phyloP scores from a whole-genome alignment of 495 filamentous ascomycete genomes.

The Aspergillus baeticus region DNA sequence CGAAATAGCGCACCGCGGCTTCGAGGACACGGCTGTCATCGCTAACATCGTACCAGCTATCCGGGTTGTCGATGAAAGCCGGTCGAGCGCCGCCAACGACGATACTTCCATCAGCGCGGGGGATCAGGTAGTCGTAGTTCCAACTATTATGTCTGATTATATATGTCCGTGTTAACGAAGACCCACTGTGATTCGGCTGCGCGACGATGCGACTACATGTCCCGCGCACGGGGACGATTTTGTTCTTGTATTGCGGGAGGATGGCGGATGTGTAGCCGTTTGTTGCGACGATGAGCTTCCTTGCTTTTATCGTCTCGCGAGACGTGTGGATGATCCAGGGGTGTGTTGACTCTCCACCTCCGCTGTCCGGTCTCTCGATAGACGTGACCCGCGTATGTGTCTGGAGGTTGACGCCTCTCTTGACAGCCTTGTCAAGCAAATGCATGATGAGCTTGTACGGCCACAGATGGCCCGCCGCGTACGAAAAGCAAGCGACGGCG shows the following conservation, averaged over 20 bases:
- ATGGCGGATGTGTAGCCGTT: constrained; percentile 80
- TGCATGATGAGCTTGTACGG: constrained; percentile 79
- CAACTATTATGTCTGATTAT: constrained; percentile 8
- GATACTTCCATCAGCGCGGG: constrained; percentile 49
- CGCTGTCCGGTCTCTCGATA: too few relatives aligned
- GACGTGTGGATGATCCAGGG: constrained; percentile 53
- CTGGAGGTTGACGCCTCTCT: constrained; percentile 67
- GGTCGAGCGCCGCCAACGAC: constrained; percentile 51
- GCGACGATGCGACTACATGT: constrained; percentile 34
- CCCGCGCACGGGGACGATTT: constrained; percentile 75
- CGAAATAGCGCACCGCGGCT: constrained; percentile 40
- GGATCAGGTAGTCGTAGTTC: constrained; percentile 50
- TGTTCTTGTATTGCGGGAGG: constrained; percentile 62
- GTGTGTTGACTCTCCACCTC: too few relatives aligned
- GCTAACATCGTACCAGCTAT: constrained; percentile 48
- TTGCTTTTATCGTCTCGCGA: constrained; percentile 59
- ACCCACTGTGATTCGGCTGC: neutral
- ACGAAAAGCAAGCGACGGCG: constrained; percentile 39
- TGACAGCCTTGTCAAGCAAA: constrained; percentile 59
- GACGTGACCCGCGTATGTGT: constrained; percentile 67
- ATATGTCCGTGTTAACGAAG: neutral
- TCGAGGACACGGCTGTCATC: constrained; percentile 49
- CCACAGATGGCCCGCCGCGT: constrained; percentile 56
- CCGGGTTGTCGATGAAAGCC: constrained; percentile 29
- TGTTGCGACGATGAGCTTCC: constrained; percentile 68